Conservation (phyloP, 2,329 filamentous ascomycete genomes). For the Seiridium unicorne region DNA sequence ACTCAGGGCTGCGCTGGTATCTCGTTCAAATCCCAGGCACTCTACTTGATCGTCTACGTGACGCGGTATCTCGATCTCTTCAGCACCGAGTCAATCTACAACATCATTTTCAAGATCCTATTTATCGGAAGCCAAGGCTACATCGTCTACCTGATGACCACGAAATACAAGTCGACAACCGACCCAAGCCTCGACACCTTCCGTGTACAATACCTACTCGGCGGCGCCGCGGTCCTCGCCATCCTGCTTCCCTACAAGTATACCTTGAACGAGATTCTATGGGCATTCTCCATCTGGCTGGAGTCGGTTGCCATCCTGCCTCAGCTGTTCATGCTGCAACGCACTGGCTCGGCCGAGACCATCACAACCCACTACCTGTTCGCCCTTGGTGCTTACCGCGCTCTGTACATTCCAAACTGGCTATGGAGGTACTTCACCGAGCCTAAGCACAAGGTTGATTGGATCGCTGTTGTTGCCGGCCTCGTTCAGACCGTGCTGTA, state of each 20-base stretch:
- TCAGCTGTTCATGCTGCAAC: constrained; percentile 96
- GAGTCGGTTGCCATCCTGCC: constrained; percentile 95
- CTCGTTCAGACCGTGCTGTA: constrained; percentile 93
- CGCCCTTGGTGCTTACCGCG: constrained; percentile 85
- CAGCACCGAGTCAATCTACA: constrained; percentile 81
- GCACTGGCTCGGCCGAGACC: constrained; percentile 97
- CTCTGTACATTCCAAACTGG: constrained; percentile 98
- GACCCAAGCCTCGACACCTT: constrained; percentile 97
- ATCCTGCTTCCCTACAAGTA: constrained; percentile 85
- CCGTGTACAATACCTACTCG: constrained; percentile 91
- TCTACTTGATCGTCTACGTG: constrained; percentile 92
- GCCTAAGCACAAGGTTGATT: constrained; percentile 69
- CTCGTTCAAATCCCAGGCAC: constrained; percentile 96
- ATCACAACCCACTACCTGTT: constrained; percentile 98
- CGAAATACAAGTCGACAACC: constrained; percentile 95
- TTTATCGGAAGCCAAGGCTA: constrained; percentile 90
- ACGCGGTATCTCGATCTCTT: constrained; percentile 94
- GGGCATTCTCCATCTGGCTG: constrained; percentile 98
- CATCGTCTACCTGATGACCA: constrained; percentile 97
- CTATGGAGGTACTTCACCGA: constrained; percentile 86
- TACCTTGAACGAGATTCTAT: constrained; percentile 79
- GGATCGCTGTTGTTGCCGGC: constrained; percentile 84
- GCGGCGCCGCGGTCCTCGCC: constrained; percentile 74
- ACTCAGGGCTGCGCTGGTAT: constrained; percentile 92
- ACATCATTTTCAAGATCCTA: constrained; percentile 91